Evolutionary conservation across 2,329 filamentous ascomycete species (phyloP), one percentile per base, ranked within the genome.

Genomic region (Xylariaceae sp.): DNA sequence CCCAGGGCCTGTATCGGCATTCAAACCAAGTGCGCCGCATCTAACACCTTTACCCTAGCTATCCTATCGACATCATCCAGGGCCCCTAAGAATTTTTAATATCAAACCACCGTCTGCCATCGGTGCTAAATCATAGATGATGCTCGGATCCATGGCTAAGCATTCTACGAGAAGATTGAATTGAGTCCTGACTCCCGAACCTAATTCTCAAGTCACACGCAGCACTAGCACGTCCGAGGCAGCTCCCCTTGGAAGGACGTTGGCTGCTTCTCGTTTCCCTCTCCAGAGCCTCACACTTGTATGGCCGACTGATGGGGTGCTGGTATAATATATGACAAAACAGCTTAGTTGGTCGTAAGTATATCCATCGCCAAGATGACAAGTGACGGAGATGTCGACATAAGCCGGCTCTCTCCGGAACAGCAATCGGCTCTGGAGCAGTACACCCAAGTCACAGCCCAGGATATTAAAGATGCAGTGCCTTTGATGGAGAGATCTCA

Each of bases 381-480:
- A 62, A 71, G 71, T 60, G 74, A 74, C 56, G 62, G 68, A 41
- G 81, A 80, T 18, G 67, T 82, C 56, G 86, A 90, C 72, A 79
- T 89, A 67, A 81, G 81, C 67, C 82, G 87, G 74, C 87, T 97
- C 69, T 89, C 89, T 48, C 77, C 87, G 61, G 83, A 83, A 64
- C 92, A 98, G 78, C 91, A 91, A 73, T 84, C 88, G 49, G 89
- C 91, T 45, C 84, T 99, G 21, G 88, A 96, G 67, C 93, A 96
- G 69, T 96, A 92, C 74, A 91, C 88, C 16, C 84, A 89, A 49
- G 89, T 99, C 48, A 98, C 95, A 21, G 87, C 93, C 65, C 92
- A 97, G 74, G 88, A 91, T 20, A 73, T 86, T 44, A 81, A 85
- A 43, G 86, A 90, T 55, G 92, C 95, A 1, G 80, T 96, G 47